Evolutionary conservation across 108 stramenopile species (phyloP), one percentile per base, ranked within the genome.

Genomic region (Conticribra guillardii): DNA sequence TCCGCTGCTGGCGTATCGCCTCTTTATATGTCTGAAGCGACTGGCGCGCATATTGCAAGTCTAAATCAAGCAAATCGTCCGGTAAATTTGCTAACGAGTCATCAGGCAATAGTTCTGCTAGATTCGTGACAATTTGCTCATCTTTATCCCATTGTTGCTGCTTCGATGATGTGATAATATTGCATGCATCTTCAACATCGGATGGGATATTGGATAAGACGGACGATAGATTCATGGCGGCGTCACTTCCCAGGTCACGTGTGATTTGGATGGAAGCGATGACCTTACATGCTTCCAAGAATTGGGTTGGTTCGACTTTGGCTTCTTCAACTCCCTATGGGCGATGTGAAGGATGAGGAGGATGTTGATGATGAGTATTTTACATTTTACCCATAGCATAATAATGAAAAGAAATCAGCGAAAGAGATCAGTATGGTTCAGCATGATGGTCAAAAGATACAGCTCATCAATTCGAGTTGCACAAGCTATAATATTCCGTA

Each of bases 221-320:
- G 11, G 86, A 76, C 5, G 83, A 79, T 15, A 90, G 55, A 50
- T 87, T 82, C 54, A 87, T 81, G 17, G 86, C 85, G 9, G 85
- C 73, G 51, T 92, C 90, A 71, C 82, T 88, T 27, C 90, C 83
- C 7, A 94, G 54, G 67, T 94, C 93, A 23, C 89, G 76, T 16
- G 89, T 81, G 78, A 94, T 94, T 73, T 94, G 93, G 22, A 92
- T 57, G 1, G 87, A 89, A 0, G 90, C 89, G 33, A 94, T 79
- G n/a, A 87, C 79, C 59, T 85, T 86, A 60, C 86, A 88, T 2
- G 93, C 80, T 19, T 86, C 89, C 17, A 88, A 66, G 45, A 94
- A 89, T 44, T 90, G 79, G 17, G 65, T 15, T 2, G 87, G 57
- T 46, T 88, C 83, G 7, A 90, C 90, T 23, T 72, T 68, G 17